Evolutionary conservation across 2,329 filamentous ascomycete species (phyloP), one percentile per base, ranked within the genome.

Genomic region (Alternaria arborescens): DNA sequence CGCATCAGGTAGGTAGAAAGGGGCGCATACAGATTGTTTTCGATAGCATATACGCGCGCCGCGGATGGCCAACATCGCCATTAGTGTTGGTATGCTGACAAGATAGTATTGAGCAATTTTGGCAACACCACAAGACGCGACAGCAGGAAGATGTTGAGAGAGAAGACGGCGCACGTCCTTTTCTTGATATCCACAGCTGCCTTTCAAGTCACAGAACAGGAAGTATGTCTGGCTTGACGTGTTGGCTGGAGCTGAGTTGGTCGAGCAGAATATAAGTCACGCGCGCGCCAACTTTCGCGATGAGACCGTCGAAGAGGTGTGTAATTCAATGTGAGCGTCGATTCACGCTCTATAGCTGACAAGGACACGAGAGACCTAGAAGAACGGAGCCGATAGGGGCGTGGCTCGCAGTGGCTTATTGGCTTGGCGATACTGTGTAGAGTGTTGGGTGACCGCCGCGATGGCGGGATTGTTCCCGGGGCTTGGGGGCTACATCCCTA

Each of bases 401-500:
- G 36, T 46, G 44, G 52, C 53, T 53, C 42, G 48, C 47, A 38
- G 61, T 66, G 63, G 63, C 55, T 64, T 67, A 67, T 63, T 64
- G 65, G 61, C 66, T 68, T 68, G 66, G 66, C 64, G 61, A 55
- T 52, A 47, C 36, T 51, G 43, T 28, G 18, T 26, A 54, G 38
- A 53, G 58, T 28, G 53, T 53, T 56, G 44, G 48, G 51, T 53
- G 28, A 38, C 32, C 30, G 18, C 32, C 22, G 34, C 42, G 41
- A 47, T 38, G 30, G 42, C 28, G 54, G 47, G 40, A 52, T 40
- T 48, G 30, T 42, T 52, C 16, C 48, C 28, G 42, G 47, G 34
- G 34, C 47, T 32, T 22, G 24, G 22, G 52, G 28, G 53, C 58
- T 24, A 41, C 47, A 18, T 11, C 5, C 32, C 22, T 38, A 56